Base-by-base conservation (phyloP, 139 green algal genomes). In the Picochlorum sp. region DNA sequence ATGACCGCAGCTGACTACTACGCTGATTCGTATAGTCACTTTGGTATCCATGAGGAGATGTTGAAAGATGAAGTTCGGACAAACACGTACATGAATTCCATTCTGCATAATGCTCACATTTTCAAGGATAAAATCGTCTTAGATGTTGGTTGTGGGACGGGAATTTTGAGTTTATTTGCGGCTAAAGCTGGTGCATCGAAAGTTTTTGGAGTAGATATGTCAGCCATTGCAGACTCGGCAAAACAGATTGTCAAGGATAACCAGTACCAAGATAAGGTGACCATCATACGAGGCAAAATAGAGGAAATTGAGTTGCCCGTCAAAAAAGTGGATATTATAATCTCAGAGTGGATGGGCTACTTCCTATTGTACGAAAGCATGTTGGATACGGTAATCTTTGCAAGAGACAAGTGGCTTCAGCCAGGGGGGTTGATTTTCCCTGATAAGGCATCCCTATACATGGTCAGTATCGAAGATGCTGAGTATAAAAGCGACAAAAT, bases 21-120 rank as follows among this genome's bases (percentile, higher is more conserved):
- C 65, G 90, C 93, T 53, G 85, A 94, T 70, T 89, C 77, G 1
- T 95, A 95, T 64, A 70, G 74, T 2, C 85, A 94, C 63, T 95
- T 94, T 63, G 88, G 85, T 51, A 91, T 91, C 52, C 86, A 94
- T 62, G 80, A 93, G 63, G 85, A 95, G 70, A 96, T 96, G 89
- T 80, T 96, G 30, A 93, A 95, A 59, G 89, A 96, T 70, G 56
- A 57, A 28, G 80, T 95, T 40, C 79, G 89, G 47, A 96, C 89
- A 0, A 68, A 71, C 7, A 79, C 79, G 31, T 96, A 96, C 72
- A 84, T 85, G 68, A 83, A 82, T 55, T 73, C 85, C 14, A 91
- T 95, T 43, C 60, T 87, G 29, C 79, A 81, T 39, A 96, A 93
- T 63, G 37, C 55, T 20, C 73, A 79, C 35, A 55, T 90, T 50